A percentile compares a stretch with the other conserved stretches of the same genome.
Evolutionary conservation across 148 eudicot genomes (phyloP).

Genomic region (Rhododendron ferrugineum): DNA sequence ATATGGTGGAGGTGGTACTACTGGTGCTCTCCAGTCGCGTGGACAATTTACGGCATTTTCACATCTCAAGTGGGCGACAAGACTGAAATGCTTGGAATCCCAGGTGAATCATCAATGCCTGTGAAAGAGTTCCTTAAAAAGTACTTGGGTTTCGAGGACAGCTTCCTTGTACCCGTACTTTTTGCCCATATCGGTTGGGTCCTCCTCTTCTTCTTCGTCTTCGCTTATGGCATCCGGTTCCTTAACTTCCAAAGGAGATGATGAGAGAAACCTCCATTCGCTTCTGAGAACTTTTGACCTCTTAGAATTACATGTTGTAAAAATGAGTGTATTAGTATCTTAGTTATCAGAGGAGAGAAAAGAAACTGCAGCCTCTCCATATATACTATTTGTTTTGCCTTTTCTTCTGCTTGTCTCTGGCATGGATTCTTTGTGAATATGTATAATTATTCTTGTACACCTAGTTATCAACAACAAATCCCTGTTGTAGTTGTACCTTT

Average conservation of each 20-base stretch:
- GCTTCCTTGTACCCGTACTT: conserved; percentile 32
- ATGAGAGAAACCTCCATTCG: neutral
- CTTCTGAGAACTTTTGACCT: neutral
- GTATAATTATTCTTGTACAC: neutral
- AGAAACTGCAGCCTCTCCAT: neutral
- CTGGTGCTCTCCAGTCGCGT: conserved; percentile 46
- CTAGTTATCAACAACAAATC: neutral
- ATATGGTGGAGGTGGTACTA: conserved; percentile 59
- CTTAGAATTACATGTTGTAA: neutral
- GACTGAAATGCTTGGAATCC: neutral
- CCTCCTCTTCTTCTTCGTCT: conserved; percentile 29
- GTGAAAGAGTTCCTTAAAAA: conserved; percentile 17
- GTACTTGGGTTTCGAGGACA: conserved; percentile 21
- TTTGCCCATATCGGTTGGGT: conserved; percentile 35
- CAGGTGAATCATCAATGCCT: conserved; percentile 9
- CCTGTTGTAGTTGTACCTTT: neutral
- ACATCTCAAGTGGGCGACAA: conserved; percentile 40
- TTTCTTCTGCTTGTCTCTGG: neutral
- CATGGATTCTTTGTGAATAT: neutral
- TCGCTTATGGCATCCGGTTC: conserved; percentile 35
- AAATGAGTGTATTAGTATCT: neutral
- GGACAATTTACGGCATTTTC: conserved; percentile 44
- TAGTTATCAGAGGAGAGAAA: neutral
- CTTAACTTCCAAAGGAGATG: conserved; percentile 43
- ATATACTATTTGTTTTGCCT: neutral